phyloP scores from a whole-genome alignment of 2,329 filamentous ascomycete species.

The Mariannaea sp. region DNA sequence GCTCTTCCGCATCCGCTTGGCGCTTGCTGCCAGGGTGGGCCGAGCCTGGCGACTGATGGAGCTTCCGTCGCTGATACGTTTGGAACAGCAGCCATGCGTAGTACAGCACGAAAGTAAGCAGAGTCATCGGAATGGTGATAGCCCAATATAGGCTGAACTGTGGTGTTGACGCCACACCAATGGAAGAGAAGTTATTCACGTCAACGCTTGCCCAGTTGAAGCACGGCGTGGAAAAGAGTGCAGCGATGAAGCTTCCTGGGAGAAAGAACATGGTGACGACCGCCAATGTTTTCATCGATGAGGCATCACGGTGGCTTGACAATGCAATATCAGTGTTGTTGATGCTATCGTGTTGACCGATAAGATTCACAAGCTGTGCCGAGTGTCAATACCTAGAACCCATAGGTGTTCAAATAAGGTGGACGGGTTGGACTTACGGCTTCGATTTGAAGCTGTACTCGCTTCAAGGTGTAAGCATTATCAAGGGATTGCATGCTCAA shows the following conservation, averaged over 20 bases:
- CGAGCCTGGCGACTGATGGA: not conserved
- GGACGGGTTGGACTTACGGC: conserved; percentile 40
- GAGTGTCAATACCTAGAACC: conserved; percentile 15
- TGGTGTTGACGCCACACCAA: conserved; percentile 40
- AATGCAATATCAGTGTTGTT: conserved; percentile 44
- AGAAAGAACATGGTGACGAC: conserved; percentile 51
- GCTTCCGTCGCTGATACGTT: conserved; percentile 28
- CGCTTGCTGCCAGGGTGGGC: not conserved
- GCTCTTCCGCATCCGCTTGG: not conserved
- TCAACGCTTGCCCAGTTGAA: conserved; percentile 42
- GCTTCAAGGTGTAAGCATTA: conserved; percentile 43
- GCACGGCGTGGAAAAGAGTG: conserved; percentile 46
- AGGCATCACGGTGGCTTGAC: conserved; percentile 47
- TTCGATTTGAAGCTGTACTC: conserved; percentile 47
- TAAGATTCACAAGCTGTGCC: conserved; percentile 44
- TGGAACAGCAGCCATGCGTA: conserved; percentile 42
- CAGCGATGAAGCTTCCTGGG: conserved; percentile 49
- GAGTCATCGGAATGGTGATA: conserved; percentile 47
- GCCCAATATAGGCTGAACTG: conserved; percentile 49
- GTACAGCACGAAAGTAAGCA: conserved; percentile 44
- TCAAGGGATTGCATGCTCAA: conserved; percentile 45
- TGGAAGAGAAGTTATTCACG: conserved; percentile 25
- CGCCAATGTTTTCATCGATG: conserved; percentile 50
- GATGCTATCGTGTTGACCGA: conserved; percentile 45
- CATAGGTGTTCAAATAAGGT: too few species aligned